phyloP scores from a whole-genome alignment of 2,329 filamentous ascomycete genomes.

The Beauveria brongniartii region DNA sequence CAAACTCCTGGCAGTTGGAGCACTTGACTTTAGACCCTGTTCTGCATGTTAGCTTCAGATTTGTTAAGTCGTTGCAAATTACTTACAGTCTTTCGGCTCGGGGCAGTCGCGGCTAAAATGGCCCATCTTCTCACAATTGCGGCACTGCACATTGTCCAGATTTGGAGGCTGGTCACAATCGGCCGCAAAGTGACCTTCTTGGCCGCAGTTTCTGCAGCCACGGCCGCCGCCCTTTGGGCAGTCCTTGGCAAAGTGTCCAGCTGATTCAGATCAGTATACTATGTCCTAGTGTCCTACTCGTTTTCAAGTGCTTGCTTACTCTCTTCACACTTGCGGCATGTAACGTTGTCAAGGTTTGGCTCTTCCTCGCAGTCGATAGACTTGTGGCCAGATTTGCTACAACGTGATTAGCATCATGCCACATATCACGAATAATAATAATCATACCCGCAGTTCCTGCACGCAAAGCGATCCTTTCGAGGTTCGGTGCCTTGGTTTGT shows the following conservation, averaged over 20 bases:
- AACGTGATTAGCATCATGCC: background rate
- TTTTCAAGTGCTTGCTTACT: constrained; percentile 33
- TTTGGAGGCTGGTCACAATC: constrained; percentile 42
- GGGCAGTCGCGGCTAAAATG: constrained; percentile 57
- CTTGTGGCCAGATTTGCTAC: constrained; percentile 42
- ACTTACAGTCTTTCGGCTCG: constrained; percentile 39
- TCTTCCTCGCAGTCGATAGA: constrained; percentile 47
- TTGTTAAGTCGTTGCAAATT: background rate
- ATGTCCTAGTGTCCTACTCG: no score
- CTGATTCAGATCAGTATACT: constrained; percentile 23
- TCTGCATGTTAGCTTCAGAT: constrained; percentile 14
- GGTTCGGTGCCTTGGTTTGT: constrained; percentile 42
- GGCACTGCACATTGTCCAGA: constrained; percentile 45
- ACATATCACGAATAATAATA: background rate
- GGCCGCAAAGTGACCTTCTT: constrained; percentile 48
- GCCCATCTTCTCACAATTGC: constrained; percentile 51
- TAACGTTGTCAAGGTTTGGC: constrained; percentile 52
- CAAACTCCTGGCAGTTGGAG: constrained; percentile 29
- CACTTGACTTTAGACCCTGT: constrained; percentile 33
- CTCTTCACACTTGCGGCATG: constrained; percentile 58
- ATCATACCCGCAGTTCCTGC: constrained; percentile 56
- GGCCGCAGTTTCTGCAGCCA: constrained; percentile 54
- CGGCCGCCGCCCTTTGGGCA: constrained; percentile 53
- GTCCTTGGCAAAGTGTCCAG: constrained; percentile 54
- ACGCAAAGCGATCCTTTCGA: constrained; percentile 56